A percentile compares a stretch with the other conserved stretches of the same genome.
These are phyloP conservation scores for Chytriomyces sp. DNA, from an alignment of 192 early-diverging fungal genomes.

Conservation along the genomic window DNA sequence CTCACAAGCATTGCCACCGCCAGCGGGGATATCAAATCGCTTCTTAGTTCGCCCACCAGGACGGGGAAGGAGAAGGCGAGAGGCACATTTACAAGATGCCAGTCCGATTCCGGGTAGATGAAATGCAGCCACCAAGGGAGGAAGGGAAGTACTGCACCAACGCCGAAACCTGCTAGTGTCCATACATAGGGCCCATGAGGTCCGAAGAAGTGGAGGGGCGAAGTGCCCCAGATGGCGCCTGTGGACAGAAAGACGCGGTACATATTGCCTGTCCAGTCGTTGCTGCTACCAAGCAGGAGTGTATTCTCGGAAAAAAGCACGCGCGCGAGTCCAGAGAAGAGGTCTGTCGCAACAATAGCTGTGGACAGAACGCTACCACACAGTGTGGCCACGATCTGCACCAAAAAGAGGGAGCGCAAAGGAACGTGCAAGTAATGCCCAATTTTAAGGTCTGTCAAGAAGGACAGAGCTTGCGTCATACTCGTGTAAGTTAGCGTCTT, in stretches of 20 bases:
- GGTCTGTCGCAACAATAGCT: background rate
- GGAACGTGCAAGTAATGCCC: constrained; percentile 77
- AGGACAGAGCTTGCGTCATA: constrained; percentile 73
- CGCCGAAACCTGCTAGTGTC: constrained; percentile 20
- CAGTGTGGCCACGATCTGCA: constrained; percentile 73
- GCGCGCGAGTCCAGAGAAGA: constrained; percentile 26
- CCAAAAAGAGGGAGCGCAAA: constrained; percentile 25
- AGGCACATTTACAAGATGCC: constrained; percentile 30
- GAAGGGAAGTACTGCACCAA: constrained; percentile 29
- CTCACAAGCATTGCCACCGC: background rate
- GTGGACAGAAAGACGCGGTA: constrained; percentile 30
- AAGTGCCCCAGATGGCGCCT: constrained; percentile 39
- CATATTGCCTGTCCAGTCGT: background rate
- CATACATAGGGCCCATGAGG: constrained; percentile 9
- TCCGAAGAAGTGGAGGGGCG: constrained; percentile 35
- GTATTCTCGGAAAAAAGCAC: constrained; percentile 12
- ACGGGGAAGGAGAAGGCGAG: constrained; percentile 8
- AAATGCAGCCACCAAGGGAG: constrained; percentile 27
- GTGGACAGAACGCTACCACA: constrained; percentile 53
- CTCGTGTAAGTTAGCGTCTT: constrained; percentile 83
- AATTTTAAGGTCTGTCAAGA: constrained; percentile 73
- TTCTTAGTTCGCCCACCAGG: background rate
- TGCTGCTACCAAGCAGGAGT: background rate
- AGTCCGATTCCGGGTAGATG: background rate
- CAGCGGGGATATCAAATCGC: background rate